phyloP scores from a whole-genome alignment of 768 basidiomycete species.

The Coprinellus aureogranulatus region DNA sequence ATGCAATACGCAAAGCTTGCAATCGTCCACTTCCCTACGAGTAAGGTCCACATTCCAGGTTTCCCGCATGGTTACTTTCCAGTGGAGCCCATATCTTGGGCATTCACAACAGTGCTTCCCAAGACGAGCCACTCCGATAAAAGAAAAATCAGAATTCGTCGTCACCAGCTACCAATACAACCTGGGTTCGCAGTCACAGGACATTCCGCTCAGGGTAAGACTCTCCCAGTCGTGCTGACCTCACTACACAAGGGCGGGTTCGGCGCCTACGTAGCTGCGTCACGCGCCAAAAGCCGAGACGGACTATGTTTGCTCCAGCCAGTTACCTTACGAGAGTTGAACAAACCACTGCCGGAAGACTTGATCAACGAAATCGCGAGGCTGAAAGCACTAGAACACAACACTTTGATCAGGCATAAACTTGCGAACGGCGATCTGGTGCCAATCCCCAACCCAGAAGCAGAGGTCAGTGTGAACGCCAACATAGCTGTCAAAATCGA shows the following conservation, averaged over 20 bases:
- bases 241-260: conserved; percentile 21
- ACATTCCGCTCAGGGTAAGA: conserved; percentile 30
- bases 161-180: conserved; percentile 22
- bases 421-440: not conserved
- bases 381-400: not conserved
- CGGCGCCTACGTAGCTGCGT: conserved; percentile 30
- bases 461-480: too few species aligned
- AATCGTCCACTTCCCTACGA: conserved; percentile 2
- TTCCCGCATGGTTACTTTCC: conserved; percentile 18
- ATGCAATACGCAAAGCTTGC: not conserved
- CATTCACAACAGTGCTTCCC: not conserved
- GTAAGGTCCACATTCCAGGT: conserved; percentile 12
- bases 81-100: conserved; percentile 14
- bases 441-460: not conserved
- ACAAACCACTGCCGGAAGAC: not conserved
- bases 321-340: not conserved
- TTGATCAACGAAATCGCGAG: not conserved
- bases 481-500: not conserved
- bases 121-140: not conserved
- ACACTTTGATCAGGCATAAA: not conserved
- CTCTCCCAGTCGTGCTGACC: conserved; percentile 17
- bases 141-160: not conserved
- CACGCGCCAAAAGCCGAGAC: conserved; percentile 14
- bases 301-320: conserved; percentile 13
- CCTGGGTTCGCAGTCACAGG: conserved; percentile 30